Conservation (phyloP, 2,329 filamentous ascomycete genomes). For the Microdochium bolleyi region DNA sequence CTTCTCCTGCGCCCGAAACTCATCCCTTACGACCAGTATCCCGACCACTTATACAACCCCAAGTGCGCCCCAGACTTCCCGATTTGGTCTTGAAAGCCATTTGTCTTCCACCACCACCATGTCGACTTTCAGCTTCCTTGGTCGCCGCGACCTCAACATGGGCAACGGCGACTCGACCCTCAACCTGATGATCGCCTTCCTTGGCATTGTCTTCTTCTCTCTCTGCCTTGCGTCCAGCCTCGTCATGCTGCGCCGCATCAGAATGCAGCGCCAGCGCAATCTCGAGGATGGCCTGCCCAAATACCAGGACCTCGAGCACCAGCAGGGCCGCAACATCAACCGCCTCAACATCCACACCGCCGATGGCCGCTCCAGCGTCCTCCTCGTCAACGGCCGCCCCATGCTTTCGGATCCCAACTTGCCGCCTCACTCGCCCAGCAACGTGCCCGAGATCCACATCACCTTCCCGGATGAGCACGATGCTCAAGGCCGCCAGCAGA, state of each 20-base stretch:
- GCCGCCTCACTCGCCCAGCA: conserved; percentile 70
- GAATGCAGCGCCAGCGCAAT: conserved; percentile 34
- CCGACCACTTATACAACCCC: conserved; percentile 8
- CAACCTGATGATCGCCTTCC: conserved; percentile 70
- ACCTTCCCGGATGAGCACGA: conserved; percentile 97
- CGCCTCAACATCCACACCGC: conserved; percentile 52
- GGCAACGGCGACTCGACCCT: conserved; percentile 52
- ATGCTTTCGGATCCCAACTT: conserved; percentile 69
- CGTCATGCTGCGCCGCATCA: conserved; percentile 62
- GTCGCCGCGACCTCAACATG: conserved; percentile 34
- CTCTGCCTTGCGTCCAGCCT: conserved; percentile 61
- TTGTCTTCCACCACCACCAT: conserved; percentile 15
- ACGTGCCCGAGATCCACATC: conserved; percentile 92
- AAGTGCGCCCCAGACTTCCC: neutral
- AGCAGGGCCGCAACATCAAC: conserved; percentile 40
- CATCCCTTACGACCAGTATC: conserved; percentile 2
- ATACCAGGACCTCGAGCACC: conserved; percentile 55
- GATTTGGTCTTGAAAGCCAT: neutral
- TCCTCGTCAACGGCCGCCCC: conserved; percentile 65
- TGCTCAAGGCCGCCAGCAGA: conserved; percentile 70
- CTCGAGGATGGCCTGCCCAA: conserved; percentile 53
- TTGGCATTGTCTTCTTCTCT: conserved; percentile 69
- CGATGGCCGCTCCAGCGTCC: conserved; percentile 57
- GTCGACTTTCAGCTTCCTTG: conserved; percentile 34
- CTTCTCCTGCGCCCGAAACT: too few species aligned